Evolutionary conservation across 148 eudicot species (phyloP).

Genomic region (Bassia scoparia): DNA sequence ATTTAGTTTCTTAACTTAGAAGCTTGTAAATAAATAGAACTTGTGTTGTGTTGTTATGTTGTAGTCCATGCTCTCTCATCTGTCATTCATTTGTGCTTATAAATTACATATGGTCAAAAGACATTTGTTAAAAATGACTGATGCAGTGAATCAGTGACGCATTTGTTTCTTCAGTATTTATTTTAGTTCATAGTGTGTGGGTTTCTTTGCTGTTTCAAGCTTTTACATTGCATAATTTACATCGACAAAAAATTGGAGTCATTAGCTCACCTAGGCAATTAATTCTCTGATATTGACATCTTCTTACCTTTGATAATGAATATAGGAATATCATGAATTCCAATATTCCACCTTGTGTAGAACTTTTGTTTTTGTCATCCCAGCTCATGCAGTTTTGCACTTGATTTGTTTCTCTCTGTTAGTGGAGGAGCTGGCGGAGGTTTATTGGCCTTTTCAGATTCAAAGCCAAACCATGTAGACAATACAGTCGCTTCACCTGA

Average conservation of each 20-base stretch:
- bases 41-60: background rate
- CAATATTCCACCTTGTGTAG: background rate
- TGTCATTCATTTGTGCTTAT: no score
- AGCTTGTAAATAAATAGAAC: background rate
- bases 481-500: slow-evolving; percentile 33
- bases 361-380: background rate
- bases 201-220: background rate
- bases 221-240: background rate
- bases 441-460: slow-evolving; percentile 54
- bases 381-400: background rate
- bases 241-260: background rate
- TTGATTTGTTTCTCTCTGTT: slow-evolving; percentile 10
- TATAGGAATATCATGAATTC: background rate
- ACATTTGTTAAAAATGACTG: no score
- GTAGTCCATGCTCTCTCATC: background rate
- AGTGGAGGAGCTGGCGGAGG: slow-evolving; percentile 61
- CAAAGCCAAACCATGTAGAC: slow-evolving; percentile 36
- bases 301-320: slow-evolving; percentile 2
- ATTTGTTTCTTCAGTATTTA: background rate
- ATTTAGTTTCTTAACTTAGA: background rate
- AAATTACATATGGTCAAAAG: background rate
- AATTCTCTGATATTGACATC: background rate
- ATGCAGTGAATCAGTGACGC: background rate
- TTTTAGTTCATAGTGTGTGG: background rate
- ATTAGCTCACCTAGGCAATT: background rate